These are phyloP conservation scores for Erysiphe pulchra DNA, from an alignment of 2,329 filamentous ascomycete genomes.

Conservation along the genomic window DNA sequence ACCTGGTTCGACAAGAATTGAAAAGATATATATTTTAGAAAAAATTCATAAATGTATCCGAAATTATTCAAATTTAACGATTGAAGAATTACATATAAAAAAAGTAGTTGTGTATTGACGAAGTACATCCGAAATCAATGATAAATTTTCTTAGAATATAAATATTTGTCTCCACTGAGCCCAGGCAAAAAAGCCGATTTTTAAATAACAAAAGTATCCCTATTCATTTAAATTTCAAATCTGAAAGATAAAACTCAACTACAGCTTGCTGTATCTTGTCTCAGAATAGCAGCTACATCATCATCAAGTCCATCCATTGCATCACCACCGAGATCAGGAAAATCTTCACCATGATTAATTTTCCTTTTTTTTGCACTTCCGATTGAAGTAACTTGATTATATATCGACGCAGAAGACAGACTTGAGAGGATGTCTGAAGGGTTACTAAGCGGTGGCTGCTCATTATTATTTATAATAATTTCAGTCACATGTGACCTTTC, in stretches of 20 bases:
- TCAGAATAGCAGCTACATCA: slow-evolving; percentile 31
- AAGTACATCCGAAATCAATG: too few relatives aligned
- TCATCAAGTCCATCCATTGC: slow-evolving; percentile 25
- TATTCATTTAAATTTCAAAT: too few relatives aligned
- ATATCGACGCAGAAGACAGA: slow-evolving; percentile 14
- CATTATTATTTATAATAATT: not conserved
- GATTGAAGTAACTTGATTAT: slow-evolving; percentile 3
- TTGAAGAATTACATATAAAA: too few relatives aligned
- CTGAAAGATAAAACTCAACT: too few relatives aligned
- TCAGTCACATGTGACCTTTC: slow-evolving; percentile 12
- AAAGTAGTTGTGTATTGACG: too few relatives aligned
- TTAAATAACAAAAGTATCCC: too few relatives aligned
- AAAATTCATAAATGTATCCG: too few relatives aligned
- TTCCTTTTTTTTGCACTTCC: slow-evolving; percentile 21
- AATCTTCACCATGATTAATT: slow-evolving; percentile 19
- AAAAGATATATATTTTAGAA: too few relatives aligned
- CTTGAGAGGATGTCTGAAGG: slow-evolving; percentile 15
- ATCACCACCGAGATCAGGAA: slow-evolving; percentile 22
- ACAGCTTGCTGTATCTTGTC: slow-evolving; percentile 8
- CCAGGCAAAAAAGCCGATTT: too few relatives aligned
- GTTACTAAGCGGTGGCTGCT: not conserved
- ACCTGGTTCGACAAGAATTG: slow-evolving; percentile 30
- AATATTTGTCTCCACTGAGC: too few relatives aligned
- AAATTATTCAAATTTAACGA: too few relatives aligned
- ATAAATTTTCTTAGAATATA: too few relatives aligned